Evolutionary conservation across 2,329 filamentous ascomycete species (phyloP).

Genomic region (Ilyonectria destructans): DNA sequence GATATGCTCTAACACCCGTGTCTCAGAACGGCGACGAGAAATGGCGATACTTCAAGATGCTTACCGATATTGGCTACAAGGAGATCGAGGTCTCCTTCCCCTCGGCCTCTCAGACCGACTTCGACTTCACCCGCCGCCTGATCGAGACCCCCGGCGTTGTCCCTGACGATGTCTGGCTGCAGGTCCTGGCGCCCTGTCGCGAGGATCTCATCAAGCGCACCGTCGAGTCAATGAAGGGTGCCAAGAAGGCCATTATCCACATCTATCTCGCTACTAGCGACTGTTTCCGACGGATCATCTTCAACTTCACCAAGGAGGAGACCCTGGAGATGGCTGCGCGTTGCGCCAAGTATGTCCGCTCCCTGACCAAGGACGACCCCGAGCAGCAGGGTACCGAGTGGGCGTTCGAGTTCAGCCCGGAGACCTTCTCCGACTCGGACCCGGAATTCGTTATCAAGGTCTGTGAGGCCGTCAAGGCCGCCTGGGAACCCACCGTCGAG

Average conservation of each 20-base stretch:
- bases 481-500: conserved; percentile 87
- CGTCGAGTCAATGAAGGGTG: conserved; percentile 88
- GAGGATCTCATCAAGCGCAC: conserved; percentile 92
- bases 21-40: conserved; percentile 92
- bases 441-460: conserved; percentile 87
- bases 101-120: conserved; percentile 94
- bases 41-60: conserved; percentile 95
- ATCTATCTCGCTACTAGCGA: conserved; percentile 97
- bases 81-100: conserved; percentile 98
- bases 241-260: conserved; percentile 95
- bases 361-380: conserved; percentile 87
- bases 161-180: conserved; percentile 85
- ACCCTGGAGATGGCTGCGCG: conserved; percentile 86
- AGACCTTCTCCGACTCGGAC: conserved; percentile 91
- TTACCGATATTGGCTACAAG: conserved; percentile 93
- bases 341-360: conserved; percentile 89
- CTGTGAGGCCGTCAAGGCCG: conserved; percentile 93
- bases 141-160: conserved; percentile 69
- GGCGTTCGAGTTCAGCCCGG: conserved; percentile 88
- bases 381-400: conserved; percentile 74
- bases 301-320: conserved; percentile 88
- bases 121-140: conserved; percentile 91
- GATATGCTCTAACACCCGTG: conserved; percentile 23
- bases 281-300: conserved; percentile 94
- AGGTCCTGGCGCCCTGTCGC: conserved; percentile 93